Conservation (phyloP, 2,329 filamentous ascomycete genomes). For the Lasiodiplodia sp. region DNA sequence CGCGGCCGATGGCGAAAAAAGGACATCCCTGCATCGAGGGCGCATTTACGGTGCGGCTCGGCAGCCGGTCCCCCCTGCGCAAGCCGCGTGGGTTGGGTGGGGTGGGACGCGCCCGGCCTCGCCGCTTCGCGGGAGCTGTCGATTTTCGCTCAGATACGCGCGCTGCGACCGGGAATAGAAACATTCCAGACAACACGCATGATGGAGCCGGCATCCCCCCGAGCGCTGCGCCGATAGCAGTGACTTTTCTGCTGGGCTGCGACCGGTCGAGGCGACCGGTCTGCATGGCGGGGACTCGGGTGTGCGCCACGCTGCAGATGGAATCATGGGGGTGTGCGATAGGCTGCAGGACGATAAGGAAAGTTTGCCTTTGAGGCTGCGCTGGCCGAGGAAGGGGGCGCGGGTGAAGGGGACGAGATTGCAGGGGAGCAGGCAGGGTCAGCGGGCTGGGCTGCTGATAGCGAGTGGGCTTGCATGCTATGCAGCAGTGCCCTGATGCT, state of each 20-base stretch:
- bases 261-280: conserved; percentile 6
- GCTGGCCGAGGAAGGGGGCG: neutral
- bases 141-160: neutral
- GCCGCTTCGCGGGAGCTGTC: neutral
- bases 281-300: neutral
- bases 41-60: conserved; percentile 25
- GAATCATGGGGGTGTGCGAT: neutral
- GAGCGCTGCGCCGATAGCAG: neutral
- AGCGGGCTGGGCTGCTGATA: conserved; percentile 17
- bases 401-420: neutral
- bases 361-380: neutral
- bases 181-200: neutral
- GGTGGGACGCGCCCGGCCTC: neutral
- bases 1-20: neutral
- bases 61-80: conserved; percentile 11
- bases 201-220: neutral
- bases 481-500: conserved; percentile 21
- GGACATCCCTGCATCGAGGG: conserved; percentile 9
- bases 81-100: neutral
- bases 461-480: conserved; percentile 15
- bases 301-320: conserved; percentile 4
- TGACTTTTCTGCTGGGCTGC: neutral
- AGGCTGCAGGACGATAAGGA: conserved; percentile 15
- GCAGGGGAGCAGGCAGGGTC: neutral
- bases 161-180: conserved; percentile 12